A percentile compares a stretch with the other conserved stretches of the same genome.
Evolutionary conservation across 225 moss, liverwort and hornwort species (phyloP).

Genomic region (Takakia lepidozioides): DNA sequence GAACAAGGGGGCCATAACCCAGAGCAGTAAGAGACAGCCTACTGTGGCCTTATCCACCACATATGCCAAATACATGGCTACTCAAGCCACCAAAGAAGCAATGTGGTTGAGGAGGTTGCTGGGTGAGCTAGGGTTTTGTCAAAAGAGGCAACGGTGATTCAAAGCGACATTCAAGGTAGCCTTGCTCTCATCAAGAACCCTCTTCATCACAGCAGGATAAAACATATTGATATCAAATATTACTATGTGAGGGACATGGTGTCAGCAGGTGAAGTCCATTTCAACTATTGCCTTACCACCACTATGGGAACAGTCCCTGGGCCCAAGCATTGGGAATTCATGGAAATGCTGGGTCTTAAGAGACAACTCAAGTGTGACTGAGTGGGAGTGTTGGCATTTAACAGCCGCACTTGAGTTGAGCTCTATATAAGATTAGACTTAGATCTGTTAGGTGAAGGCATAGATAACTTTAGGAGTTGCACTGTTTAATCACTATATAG

Average conservation of each 20-base stretch:
- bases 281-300: not conserved
- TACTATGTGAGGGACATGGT: not conserved
- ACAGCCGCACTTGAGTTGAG: too few relatives aligned
- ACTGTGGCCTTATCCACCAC: not conserved
- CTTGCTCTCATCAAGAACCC: too few relatives aligned
- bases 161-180: not conserved
- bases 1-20: not conserved
- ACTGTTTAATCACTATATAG: too few relatives aligned
- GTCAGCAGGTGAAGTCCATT: not conserved
- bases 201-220: not conserved
- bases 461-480: too few relatives aligned
- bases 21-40: slow-evolving; percentile 1
- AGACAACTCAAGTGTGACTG: too few relatives aligned
- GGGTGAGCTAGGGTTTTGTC: not conserved
- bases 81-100: not conserved
- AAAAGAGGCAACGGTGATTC: not conserved
- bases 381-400: too few relatives aligned
- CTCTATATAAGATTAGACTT: too few relatives aligned
- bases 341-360: not conserved
- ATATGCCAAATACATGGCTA: not conserved
- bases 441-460: too few relatives aligned
- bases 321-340: not conserved
- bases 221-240: not conserved
- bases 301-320: not conserved
- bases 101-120: too few relatives aligned